Evolutionary conservation across 768 basidiomycete species (phyloP), one percentile per base, ranked within the genome.

Genomic region (Suillus subalutaceus): DNA sequence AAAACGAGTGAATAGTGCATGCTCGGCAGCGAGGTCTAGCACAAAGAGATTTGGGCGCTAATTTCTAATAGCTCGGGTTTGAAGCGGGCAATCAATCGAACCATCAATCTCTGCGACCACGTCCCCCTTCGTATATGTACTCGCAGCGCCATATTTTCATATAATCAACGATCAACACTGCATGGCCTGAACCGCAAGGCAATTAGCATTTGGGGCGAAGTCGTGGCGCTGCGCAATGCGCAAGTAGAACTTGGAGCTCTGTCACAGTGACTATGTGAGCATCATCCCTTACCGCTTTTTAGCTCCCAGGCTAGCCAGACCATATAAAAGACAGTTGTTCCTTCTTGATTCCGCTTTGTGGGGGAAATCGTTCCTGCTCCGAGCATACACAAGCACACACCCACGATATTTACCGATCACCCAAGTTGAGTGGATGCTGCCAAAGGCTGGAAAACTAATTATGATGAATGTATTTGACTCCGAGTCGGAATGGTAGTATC

Each of bases 1-100:
- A 43, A 43, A 60, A 60, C 12, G 59, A 60, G 41, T 32, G 59
- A 43, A 60, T 15, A 4, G 59, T 43, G 59, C 59, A 60, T 58
- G 57, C 56, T 40, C 58, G 2, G 58, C n/a, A 40, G 38, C 40
- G 40, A 41, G 40, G 58, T 60, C 41, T 59, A 59, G 40, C 40
- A 26, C 38, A 41, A 59, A 26, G 58, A 18, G 58, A 12, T 18
- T 59, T 59, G 58, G 38, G 58, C 58, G 58, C 40, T 59, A 26
- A 59, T 59, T 52, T 52, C 16, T 4, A 30, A 26, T 52, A n/a
- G 52, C 30, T 32, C 12, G 8, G 18, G 20, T 35, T 56, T n/a
- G 55, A 56, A 56, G 35, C 20, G 55, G 55, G 35, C n/a, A n/a
- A 56, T 37, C 6, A 56, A 56, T 35, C 32, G 12, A 56, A 35